Conservation (phyloP, 345 rosid genomes). For the Boechera stricta region DNA sequence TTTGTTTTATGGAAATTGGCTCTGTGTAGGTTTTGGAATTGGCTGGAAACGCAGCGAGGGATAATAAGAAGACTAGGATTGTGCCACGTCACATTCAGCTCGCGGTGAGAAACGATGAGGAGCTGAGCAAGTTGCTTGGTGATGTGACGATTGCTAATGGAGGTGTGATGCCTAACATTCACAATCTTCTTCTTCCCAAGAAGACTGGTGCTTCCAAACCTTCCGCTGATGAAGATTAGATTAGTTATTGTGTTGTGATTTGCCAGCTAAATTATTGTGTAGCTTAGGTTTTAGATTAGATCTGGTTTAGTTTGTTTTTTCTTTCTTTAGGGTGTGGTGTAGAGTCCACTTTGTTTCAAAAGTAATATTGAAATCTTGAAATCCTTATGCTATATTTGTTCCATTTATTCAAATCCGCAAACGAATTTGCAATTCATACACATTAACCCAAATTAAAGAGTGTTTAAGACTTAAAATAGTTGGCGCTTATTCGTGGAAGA, state of each 20-base stretch:
- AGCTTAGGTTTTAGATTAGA: conserved; percentile 7
- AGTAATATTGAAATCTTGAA: not conserved
- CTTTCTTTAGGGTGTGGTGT: not conserved
- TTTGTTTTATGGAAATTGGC: not conserved
- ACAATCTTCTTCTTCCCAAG: conserved; percentile 88
- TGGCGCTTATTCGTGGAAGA: too few relatives aligned
- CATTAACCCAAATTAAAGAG: not conserved
- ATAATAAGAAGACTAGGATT: conserved; percentile 87
- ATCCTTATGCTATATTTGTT: not conserved
- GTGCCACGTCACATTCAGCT: conserved; percentile 92
- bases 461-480: too few relatives aligned
- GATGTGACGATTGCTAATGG: conserved; percentile 94
- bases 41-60: conserved; percentile 91
- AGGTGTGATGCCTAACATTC: conserved; percentile 97
- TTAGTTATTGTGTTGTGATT: not conserved
- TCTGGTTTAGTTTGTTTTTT: not conserved
- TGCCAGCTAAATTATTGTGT: not conserved
- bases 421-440: not conserved
- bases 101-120: conserved; percentile 93
- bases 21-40: conserved; percentile 73
- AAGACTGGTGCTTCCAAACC: conserved; percentile 65
- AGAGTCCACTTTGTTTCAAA: not conserved
- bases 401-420: not conserved
- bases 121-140: conserved; percentile 86
- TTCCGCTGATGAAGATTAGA: conserved; percentile 65